Base-by-base conservation (phyloP, 2,329 filamentous ascomycete genomes). In the Verticillium tricorpus region DNA sequence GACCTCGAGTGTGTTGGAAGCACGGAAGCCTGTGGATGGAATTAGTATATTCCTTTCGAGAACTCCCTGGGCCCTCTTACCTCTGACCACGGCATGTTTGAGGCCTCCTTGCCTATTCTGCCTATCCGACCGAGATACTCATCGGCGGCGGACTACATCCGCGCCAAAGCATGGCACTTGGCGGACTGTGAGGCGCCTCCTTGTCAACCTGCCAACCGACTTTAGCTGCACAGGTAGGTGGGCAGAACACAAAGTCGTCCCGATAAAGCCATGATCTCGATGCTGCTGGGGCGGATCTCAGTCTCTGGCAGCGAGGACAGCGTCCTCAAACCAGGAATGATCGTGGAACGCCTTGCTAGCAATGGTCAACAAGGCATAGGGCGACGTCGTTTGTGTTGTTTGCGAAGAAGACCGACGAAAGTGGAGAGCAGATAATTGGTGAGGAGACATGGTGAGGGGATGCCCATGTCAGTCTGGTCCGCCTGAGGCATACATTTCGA, bases 401-500 rank as follows among this genome's bases (percentile, higher is more conserved):
- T 35, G 34, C 34, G 34, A 35, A 35, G 34, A 11, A 14, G 34
- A 35, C 14, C 9, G 34, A 11, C 14, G 34, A 17, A 40, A 40
- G 37, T 7, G 37, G 15, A 15, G 12, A 40, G 6, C 17, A 12
- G 17, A 14, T 15, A 15, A 17, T 40, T 17, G 37, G 37, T 15
- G 15, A 12, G 14, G 17, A 40, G 37, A 15, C 6, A 35, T 22
- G 39, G 57, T 60, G 31, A 34, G 35, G 57, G 25, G 55, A 52
- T 57, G 57, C 59, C 56, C 57, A 60, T 35, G 50, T 34, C 28
- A 9, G 28, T 22, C 28, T 56, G 40, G 17, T 28, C 45, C 52
- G 57, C 56, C 61, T 63, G 59, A 63, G 61, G 61, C 61, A 61
- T 40, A 61, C 56, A 32, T 61, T 37, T 63, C 25, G 55, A 61